Conservation (phyloP, 306 rosid genomes). For the Oxytropis ochrocephala region DNA sequence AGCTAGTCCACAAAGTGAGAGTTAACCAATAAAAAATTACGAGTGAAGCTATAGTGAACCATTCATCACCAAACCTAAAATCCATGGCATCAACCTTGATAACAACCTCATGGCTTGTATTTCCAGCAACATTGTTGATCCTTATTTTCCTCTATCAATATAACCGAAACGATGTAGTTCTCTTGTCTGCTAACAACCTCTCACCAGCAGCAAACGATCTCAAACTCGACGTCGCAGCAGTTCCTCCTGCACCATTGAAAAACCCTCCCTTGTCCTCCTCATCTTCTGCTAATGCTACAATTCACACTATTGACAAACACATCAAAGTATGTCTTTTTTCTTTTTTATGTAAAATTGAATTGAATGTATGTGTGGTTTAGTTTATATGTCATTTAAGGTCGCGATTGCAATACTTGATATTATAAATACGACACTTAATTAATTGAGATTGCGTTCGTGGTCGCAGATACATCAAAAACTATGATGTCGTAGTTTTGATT, state of each 20-base stretch:
- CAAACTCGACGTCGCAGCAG: not conserved
- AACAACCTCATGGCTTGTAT: conserved; percentile 7
- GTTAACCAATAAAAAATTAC: not conserved
- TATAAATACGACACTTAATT: too few relatives aligned
- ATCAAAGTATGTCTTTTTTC: conserved; percentile 14
- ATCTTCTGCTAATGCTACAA: not conserved
- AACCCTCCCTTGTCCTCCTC: not conserved
- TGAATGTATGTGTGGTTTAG: not conserved
- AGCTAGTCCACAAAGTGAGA: not conserved
- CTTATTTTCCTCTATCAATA: conserved; percentile 2
- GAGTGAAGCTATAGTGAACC: not conserved
- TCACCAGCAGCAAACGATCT: not conserved
- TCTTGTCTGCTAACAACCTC: not conserved
- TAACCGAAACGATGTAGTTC: not conserved
- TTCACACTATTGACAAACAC: not conserved
- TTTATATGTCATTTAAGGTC: not conserved
- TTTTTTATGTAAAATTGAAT: too few relatives aligned
- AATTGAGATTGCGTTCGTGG: too few relatives aligned
- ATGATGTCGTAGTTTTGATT: too few relatives aligned
- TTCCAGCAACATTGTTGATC: not conserved
- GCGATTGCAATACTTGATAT: not conserved
- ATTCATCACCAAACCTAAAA: not conserved
- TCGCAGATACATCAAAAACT: too few relatives aligned
- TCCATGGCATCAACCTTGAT: not conserved
- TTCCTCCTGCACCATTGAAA: not conserved